These are phyloP conservation scores for Vigna reflexopilosa DNA, from an alignment of 306 rosid species.

Conservation along the genomic window DNA sequence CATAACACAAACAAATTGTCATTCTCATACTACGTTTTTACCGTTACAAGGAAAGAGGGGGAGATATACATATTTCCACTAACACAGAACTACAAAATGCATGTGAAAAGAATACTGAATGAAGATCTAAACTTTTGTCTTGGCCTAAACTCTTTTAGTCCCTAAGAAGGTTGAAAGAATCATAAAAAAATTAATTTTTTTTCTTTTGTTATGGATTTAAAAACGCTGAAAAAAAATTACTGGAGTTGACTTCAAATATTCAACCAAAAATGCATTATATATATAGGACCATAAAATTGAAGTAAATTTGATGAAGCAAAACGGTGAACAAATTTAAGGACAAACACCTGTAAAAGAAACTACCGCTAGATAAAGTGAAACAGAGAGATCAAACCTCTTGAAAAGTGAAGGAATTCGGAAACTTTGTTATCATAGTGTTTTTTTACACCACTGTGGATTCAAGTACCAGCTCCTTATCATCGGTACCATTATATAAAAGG, in stretches of 20 bases:
- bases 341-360: neutral
- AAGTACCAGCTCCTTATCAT: neutral
- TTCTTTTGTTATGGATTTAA: neutral
- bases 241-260: no score
- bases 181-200: neutral
- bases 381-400: constrained; percentile 29
- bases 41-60: neutral
- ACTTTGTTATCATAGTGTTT: neutral
- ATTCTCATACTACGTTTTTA: neutral
- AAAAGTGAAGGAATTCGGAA: neutral
- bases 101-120: neutral
- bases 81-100: neutral
- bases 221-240: no score
- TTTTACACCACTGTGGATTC: no score
- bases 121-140: constrained; percentile 2
- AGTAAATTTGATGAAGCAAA: neutral
- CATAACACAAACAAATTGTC: constrained; percentile 5
- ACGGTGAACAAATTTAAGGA: neutral
- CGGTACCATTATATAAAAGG: no score
- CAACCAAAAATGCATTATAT: neutral
- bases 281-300: constrained; percentile 3
- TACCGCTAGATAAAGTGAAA: neutral
- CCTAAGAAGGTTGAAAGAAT: neutral
- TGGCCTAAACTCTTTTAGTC: neutral
- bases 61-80: neutral